Evolutionary conservation across 148 eudicot genomes (phyloP), one percentile per base, ranked within the genome.

Genomic region (Vaccinium corymbosum): DNA sequence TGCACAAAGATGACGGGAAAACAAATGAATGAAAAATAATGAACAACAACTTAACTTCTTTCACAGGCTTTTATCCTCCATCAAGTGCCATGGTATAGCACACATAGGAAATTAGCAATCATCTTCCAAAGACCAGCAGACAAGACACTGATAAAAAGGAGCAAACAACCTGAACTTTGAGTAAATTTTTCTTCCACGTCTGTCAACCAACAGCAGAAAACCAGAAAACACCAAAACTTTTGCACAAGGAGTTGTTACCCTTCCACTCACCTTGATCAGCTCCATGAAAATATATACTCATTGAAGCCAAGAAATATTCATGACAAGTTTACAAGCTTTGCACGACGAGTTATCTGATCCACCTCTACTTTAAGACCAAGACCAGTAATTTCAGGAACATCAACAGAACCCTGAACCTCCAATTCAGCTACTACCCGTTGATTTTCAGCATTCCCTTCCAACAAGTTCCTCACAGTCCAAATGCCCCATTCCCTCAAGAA

Each of bases 401-500:
- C 94, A 29, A 92, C 93, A 50, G 98, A 85, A 62, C 91, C 93
- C 87, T 94, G 98, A 86, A 93, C 88, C 94, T 97, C 94, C 92
- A 94, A 80, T 75, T 89, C 92, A 83, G 92, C 89, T 59, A 94
- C 94, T 7, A 88, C 20, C 74, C 84, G 27, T 84, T 90, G 90
- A 87, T 94, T 97, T 86, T 94, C 94, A 13, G 77, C 83, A 89
- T 96, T 96, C 42, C 90, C 90, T 88, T 91, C 93, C 84, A 96
- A 82, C 49, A 94, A 13, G 85, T 93, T 94, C 76, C 93, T 88
- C 80, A 93, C 88, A 53, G 92, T 82, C 92, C 92, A 96, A 48
- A 96, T 86, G 25, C 97, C 97, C 99, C 99, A 96, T 89, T 96
- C 98, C 82, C 99, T 92, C 87, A 96, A 87, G 89, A 91, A 96